Percentiles rank a stretch among this genome's conserved stretches.
phyloP scores from a whole-genome alignment of 2,329 filamentous ascomycete species.

The Coniella vitis region DNA sequence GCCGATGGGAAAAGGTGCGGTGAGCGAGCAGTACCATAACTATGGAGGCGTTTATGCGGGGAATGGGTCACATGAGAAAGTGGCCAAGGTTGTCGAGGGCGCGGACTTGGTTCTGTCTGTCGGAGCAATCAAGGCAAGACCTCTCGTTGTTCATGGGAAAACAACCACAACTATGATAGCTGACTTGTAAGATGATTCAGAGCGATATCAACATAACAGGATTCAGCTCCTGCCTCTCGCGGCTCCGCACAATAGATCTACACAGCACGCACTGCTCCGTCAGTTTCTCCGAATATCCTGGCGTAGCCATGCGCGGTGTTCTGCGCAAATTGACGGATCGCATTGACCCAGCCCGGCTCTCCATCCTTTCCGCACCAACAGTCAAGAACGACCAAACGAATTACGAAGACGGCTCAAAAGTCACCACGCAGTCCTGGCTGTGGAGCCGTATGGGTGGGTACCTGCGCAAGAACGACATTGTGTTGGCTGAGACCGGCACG shows the following conservation, averaged over 20 bases:
- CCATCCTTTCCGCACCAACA: constrained; percentile 44
- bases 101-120: constrained; percentile 67
- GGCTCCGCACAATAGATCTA: constrained; percentile 74
- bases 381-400: constrained; percentile 44
- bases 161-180: no score
- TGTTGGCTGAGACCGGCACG: constrained; percentile 84
- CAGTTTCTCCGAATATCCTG: constrained; percentile 71
- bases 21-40: constrained; percentile 68
- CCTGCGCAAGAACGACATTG: constrained; percentile 64
- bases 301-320: constrained; percentile 71
- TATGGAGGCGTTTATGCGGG: constrained; percentile 84
- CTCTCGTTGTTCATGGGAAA: not conserved
- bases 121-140: constrained; percentile 50
- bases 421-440: constrained; percentile 65
- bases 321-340: constrained; percentile 61
- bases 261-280: constrained; percentile 69
- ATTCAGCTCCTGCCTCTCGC: constrained; percentile 72
- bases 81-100: constrained; percentile 57
- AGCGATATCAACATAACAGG: constrained; percentile 78
- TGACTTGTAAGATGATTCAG: constrained; percentile 34
- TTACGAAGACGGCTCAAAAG: constrained; percentile 33
- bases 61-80: constrained; percentile 60
- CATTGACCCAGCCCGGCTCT: constrained; percentile 51
- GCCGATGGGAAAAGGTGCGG: constrained; percentile 81
- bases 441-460: constrained; percentile 73